Evolutionary conservation across 768 basidiomycete species (phyloP), one percentile per base, ranked within the genome.

Genomic region (Naganishia kalamii): DNA sequence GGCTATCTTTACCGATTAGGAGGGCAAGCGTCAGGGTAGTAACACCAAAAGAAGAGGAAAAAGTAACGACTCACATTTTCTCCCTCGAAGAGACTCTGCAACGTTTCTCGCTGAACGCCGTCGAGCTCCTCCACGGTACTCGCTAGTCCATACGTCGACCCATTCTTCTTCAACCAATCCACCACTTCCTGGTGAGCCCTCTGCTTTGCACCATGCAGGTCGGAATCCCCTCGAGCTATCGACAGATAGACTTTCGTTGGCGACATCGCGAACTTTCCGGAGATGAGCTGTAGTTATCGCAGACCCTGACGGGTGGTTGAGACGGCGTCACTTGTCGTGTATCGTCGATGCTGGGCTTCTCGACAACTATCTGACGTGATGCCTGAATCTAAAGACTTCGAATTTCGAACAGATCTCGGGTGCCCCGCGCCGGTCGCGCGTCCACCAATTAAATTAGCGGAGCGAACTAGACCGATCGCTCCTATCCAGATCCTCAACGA

Each of bases 81-180:
- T 25, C 43, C 66, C 44, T 48, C 44, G 32, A 40, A 68, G 19
- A 63, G 33, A 7, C 57, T 51, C 44, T 47, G 25, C 43, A 68
- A 11, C 49, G 80, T 81, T 27, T 83, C 81, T 51, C 74, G 75
- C 35, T 82, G 81, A 66, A 81, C 81, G 29, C 80, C 80, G 43
- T 80, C 74, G 0, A 84, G 76, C 15, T 81, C 77, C 3, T 76
- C 73, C 6, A 81, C 78, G 8, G 62, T 65, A 0, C 17, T 0
- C 4, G 83, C 80, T 0, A 85, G 74, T 6, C 80, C 80, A 65
- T 83, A 84, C 40, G 80, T 80, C 0, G 71, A 46, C 12, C 78
- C 79, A 47, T 81, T 80, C 68, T 75, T 78, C 8, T 70, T 67
- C 4, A 84, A 77, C 52, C 79, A 76, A 27, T 72, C 66, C 23